Conservation (phyloP, 257 asterid genomes). For the Nicotiana noctiflora region DNA sequence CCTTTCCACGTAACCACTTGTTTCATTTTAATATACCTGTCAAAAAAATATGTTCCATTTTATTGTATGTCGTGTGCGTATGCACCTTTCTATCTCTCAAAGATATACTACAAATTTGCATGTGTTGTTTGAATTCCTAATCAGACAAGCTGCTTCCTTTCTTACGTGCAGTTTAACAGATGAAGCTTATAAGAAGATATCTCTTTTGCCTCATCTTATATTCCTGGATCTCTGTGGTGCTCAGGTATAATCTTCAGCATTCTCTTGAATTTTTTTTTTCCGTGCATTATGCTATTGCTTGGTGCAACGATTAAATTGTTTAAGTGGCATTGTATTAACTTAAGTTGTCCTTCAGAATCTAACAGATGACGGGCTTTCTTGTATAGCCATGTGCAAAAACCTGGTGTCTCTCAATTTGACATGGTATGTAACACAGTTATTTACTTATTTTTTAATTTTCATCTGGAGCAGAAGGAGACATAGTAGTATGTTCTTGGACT, state of each 20-base stretch:
- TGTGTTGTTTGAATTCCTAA: slow-evolving; percentile 7
- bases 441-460: not conserved
- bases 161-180: slow-evolving; percentile 66
- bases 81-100: not conserved
- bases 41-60: not conserved
- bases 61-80: not conserved
- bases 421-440: slow-evolving; percentile 42
- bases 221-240: slow-evolving; percentile 94
- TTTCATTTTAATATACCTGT: not conserved
- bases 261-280: not conserved
- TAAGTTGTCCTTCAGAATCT: slow-evolving; percentile 48
- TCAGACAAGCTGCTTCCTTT: slow-evolving; percentile 4
- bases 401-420: slow-evolving; percentile 65
- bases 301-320: not conserved
- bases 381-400: slow-evolving; percentile 72
- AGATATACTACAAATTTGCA: not conserved
- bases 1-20: slow-evolving; percentile 59
- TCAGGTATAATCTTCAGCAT: slow-evolving; percentile 49
- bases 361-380: slow-evolving; percentile 75
- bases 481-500: not conserved
- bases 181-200: slow-evolving; percentile 63
- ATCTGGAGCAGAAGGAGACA: slow-evolving; percentile 1
- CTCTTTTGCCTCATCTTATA: slow-evolving; percentile 50
- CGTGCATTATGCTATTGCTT: not conserved
- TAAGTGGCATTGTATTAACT: slow-evolving; percentile 12